Percentiles rank a stretch among this genome's conserved stretches.
These are phyloP conservation scores for Citrullus amarus DNA, from an alignment of 306 rosid species.

Conservation along the genomic window DNA sequence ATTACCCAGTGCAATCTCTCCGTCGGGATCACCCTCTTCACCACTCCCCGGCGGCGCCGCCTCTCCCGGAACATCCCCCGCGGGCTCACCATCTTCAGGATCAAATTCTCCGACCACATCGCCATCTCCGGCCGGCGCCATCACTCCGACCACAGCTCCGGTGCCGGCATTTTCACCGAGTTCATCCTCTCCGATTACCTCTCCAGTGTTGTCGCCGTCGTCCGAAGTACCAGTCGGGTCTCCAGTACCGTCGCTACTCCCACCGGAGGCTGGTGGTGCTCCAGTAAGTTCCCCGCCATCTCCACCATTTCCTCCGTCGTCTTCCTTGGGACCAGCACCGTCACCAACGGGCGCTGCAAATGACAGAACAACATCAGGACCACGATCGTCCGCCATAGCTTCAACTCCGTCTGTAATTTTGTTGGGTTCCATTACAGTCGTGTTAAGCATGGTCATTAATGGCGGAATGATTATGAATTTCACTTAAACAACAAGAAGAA, in stretches of 20 bases:
- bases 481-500: not conserved
- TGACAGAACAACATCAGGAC: not conserved
- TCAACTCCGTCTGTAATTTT: not conserved
- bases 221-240: not conserved
- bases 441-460: not conserved
- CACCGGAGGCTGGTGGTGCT: not conserved
- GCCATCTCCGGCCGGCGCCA: not conserved
- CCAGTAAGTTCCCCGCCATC: constrained; percentile 3
- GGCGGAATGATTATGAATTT: not conserved
- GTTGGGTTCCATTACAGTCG: not conserved
- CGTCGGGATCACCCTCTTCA: not conserved
- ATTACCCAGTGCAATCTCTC: constrained; percentile 1
- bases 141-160: not conserved
- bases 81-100: constrained; percentile 5
- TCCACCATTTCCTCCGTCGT: not conserved
- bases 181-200: not conserved
- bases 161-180: not conserved
- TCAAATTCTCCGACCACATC: constrained; percentile 12
- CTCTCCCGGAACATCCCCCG: not conserved
- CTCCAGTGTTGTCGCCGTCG: not conserved
- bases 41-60: not conserved
- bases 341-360: not conserved
- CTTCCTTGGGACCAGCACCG: not conserved
- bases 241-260: not conserved
- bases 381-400: not conserved